These are phyloP conservation scores for Fusarium nygamai DNA, from an alignment of 2,329 filamentous ascomycete species.

Conservation along the genomic window DNA sequence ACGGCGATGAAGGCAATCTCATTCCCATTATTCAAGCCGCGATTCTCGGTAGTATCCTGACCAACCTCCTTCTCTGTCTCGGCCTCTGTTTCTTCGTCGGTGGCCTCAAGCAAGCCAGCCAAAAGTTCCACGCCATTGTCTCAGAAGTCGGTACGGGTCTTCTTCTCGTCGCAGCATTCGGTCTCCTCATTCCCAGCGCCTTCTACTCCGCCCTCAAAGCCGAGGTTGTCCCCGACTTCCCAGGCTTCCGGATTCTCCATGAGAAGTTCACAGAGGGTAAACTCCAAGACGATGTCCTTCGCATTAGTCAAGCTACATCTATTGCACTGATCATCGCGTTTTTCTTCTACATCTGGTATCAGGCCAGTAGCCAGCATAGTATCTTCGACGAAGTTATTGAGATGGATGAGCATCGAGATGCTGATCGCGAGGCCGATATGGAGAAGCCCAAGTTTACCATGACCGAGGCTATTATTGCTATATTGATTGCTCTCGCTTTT, in stretches of 20 bases:
- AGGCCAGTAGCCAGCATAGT: conserved; percentile 71
- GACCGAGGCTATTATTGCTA: conserved; percentile 69
- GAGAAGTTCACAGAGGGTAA: conserved; percentile 47
- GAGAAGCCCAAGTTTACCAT: conserved; percentile 72
- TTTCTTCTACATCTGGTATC: conserved; percentile 66
- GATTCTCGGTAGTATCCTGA: conserved; percentile 74
- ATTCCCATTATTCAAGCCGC: conserved; percentile 74
- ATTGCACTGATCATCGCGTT: conserved; percentile 71
- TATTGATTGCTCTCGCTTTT: conserved; percentile 64
- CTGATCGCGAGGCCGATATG: conserved; percentile 66
- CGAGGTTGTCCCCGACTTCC: conserved; percentile 37
- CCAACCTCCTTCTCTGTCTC: conserved; percentile 73
- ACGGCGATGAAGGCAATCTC: conserved; percentile 48
- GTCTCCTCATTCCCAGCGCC: conserved; percentile 48
- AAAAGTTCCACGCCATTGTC: conserved; percentile 72
- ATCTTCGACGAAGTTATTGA: conserved; percentile 69
- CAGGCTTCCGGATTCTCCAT: conserved; percentile 34
- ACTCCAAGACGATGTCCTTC: conserved; percentile 59
- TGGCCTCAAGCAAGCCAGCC: conserved; percentile 66
- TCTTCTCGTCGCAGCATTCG: conserved; percentile 66
- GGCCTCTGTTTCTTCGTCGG: conserved; percentile 75
- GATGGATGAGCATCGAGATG: conserved; percentile 61
- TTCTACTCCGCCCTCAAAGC: conserved; percentile 50
- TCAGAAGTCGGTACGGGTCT: conserved; percentile 74
- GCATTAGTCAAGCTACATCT: conserved; percentile 70